These are phyloP conservation scores for Coemansia sp. DNA, from an alignment of 192 early-diverging fungal species.

Conservation along the genomic window DNA sequence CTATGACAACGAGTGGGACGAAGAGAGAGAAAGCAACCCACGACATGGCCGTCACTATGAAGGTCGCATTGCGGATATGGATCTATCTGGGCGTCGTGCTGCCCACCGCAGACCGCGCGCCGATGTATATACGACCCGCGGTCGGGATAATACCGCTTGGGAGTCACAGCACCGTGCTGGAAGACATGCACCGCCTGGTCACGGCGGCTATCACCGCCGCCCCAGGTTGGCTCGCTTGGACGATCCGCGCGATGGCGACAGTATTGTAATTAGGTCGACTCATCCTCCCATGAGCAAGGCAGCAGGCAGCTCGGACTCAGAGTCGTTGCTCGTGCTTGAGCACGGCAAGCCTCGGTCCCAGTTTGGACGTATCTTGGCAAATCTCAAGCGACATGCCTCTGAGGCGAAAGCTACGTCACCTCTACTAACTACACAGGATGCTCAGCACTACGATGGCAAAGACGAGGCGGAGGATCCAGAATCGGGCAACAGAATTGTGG, in stretches of 20 bases:
- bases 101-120: slow-evolving; percentile 1
- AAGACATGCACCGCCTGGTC: neutral
- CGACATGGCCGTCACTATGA: slow-evolving; percentile 12
- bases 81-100: neutral
- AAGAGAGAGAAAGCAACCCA: slow-evolving; percentile 2
- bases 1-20: slow-evolving; percentile 27
- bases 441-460: neutral
- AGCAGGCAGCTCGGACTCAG: slow-evolving; percentile 11
- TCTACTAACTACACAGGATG: neutral
- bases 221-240: slow-evolving; percentile 13
- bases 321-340: neutral
- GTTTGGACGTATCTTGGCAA: slow-evolving; percentile 44
- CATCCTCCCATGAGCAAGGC: neutral
- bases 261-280: slow-evolving; percentile 3
- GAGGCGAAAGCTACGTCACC: neutral
- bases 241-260: slow-evolving; percentile 34
- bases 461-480: neutral
- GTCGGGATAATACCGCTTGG: neutral
- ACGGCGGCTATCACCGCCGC: neutral
- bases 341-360: slow-evolving; percentile 33
- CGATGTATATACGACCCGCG: neutral
- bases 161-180: neutral
- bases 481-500: neutral
- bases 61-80: neutral
- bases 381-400: slow-evolving; percentile 24